phyloP scores from a whole-genome alignment of 2,329 filamentous ascomycete genomes.

The Aureobasidium sp. region DNA sequence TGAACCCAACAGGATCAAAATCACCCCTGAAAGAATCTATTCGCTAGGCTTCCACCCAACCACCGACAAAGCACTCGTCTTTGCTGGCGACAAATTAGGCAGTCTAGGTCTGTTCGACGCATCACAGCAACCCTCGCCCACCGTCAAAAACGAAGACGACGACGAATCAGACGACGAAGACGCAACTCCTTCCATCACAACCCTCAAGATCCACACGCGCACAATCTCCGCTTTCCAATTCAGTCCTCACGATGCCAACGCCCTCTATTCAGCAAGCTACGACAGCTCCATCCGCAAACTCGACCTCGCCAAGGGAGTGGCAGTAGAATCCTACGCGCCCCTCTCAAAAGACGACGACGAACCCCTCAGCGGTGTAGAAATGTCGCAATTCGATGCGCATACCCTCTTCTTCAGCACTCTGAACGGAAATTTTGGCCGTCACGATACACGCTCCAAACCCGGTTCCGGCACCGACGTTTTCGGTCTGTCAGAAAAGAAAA shows the following conservation, averaged over 20 bases:
- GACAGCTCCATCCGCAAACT: conserved; percentile 86
- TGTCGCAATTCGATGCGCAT: conserved; percentile 63
- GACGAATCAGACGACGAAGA: conserved; percentile 62
- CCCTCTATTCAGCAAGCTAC: conserved; percentile 80
- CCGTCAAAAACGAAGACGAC: conserved; percentile 38
- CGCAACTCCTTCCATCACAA: conserved; percentile 72
- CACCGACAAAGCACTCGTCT: conserved; percentile 75
- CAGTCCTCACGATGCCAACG: conserved; percentile 62
- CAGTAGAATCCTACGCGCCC: conserved; percentile 75
- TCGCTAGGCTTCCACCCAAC: conserved; percentile 83
- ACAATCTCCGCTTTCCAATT: conserved; percentile 84
- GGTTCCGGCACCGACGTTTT: conserved; percentile 55
- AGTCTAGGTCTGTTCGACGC: conserved; percentile 87
- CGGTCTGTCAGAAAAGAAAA: conserved; percentile 82
- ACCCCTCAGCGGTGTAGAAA: conserved; percentile 77
- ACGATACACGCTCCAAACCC: conserved; percentile 62
- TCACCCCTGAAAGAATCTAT: conserved; percentile 70
- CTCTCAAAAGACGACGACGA: conserved; percentile 61
- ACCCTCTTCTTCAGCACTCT: conserved; percentile 82
- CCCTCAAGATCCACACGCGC: conserved; percentile 80
- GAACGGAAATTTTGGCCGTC: conserved; percentile 69
- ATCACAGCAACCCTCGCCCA: conserved; percentile 54
- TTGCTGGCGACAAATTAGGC: conserved; percentile 91
- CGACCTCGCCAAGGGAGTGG: conserved; percentile 72
- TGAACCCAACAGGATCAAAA: conserved; percentile 79